Percentiles rank a stretch among this genome's conserved stretches.
These are phyloP conservation scores for Athelia sp. DNA, from an alignment of 1,284 basidiomycete species.

Conservation along the genomic window DNA sequence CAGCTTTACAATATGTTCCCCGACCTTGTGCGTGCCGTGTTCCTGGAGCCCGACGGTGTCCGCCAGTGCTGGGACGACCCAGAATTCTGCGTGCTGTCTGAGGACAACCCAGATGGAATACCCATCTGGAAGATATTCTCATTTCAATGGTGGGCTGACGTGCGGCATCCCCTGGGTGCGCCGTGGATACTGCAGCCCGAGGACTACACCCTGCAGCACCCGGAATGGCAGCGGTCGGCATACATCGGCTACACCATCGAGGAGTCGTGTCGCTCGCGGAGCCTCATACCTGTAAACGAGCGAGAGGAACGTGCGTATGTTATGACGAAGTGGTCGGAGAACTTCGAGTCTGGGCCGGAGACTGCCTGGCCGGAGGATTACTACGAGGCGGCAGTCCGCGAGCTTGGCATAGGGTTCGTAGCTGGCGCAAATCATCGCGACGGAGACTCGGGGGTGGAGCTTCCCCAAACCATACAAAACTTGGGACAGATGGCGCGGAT, in stretches of 20 bases:
- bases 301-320: constrained; percentile 26
- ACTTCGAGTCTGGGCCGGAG: constrained; percentile 15
- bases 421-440: constrained; percentile 3
- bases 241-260: constrained; percentile 34
- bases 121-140: constrained; percentile 28
- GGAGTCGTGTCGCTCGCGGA: constrained; percentile 19
- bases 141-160: constrained; percentile 26
- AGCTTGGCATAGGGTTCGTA: constrained; percentile 7
- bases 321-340: constrained; percentile 24
- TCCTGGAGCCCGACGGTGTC: constrained; percentile 17
- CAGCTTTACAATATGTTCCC: constrained; percentile 21
- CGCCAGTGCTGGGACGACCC: background rate
- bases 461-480: constrained; percentile 9
- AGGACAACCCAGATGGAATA: constrained; percentile 18
- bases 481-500: constrained; percentile 9
- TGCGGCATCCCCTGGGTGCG: constrained; percentile 24
- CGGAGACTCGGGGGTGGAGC: background rate
- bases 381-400: constrained; percentile 7
- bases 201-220: constrained; percentile 14
- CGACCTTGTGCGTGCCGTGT: constrained; percentile 17
- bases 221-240: constrained; percentile 18
- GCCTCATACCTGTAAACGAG: constrained; percentile 14
- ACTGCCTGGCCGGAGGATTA: constrained; percentile 11
- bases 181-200: constrained; percentile 31
- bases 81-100: background rate